Conservation (phyloP, 495 filamentous ascomycete species). For the Tuber borchii region DNA sequence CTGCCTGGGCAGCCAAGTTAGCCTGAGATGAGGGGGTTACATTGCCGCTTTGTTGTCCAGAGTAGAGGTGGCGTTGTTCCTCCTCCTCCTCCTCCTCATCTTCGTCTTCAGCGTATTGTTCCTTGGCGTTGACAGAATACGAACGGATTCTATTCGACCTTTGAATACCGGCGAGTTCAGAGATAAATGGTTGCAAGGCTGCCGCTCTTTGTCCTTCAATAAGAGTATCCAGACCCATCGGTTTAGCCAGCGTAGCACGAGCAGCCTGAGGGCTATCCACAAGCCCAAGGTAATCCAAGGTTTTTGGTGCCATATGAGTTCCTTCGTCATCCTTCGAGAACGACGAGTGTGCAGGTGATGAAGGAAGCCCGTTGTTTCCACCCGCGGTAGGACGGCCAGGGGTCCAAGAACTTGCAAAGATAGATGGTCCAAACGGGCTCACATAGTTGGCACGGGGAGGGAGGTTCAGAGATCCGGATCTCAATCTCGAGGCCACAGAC, state of each 20-base stretch:
- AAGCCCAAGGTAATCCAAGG: conserved; percentile 89
- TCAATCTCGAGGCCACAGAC: conserved; percentile 67
- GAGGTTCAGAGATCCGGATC: conserved; percentile 76
- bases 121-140: conserved; percentile 97
- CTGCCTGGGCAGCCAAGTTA: conserved; percentile 70
- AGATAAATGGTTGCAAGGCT: conserved; percentile 63
- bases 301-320: conserved; percentile 77
- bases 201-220: conserved; percentile 48
- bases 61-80: conserved; percentile 59
- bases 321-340: conserved; percentile 84
- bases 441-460: conserved; percentile 74
- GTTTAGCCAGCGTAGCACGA: conserved; percentile 62
- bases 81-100: conserved; percentile 87
- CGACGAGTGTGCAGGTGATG: conserved; percentile 80
- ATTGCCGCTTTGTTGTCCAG: conserved; percentile 45
- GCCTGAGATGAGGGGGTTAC: conserved; percentile 54
- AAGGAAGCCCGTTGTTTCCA: conserved; percentile 74
- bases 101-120: conserved; percentile 91
- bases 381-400: conserved; percentile 63
- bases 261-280: conserved; percentile 86
- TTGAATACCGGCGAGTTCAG: conserved; percentile 65
- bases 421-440: conserved; percentile 77
- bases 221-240: conserved; percentile 54
- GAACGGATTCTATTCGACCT: conserved; percentile 87
- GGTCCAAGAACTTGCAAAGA: conserved; percentile 82